These are phyloP conservation scores for Auricularia sp. DNA, from an alignment of 768 basidiomycete genomes.

Conservation along the genomic window DNA sequence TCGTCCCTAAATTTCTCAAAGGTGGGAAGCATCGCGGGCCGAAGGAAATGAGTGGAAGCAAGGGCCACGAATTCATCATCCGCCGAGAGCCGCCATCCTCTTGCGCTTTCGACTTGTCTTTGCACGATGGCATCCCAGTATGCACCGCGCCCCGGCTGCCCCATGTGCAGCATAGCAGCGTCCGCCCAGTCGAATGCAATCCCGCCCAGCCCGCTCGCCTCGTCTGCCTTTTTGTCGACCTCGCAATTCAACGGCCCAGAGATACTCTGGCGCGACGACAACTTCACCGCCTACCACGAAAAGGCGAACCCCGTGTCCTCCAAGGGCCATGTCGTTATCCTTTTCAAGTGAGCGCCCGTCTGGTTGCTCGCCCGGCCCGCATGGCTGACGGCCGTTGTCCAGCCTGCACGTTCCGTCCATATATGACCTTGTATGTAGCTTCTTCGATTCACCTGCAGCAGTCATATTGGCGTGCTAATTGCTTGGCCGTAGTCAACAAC, in stretches of 20 bases:
- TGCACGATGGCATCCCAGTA: neutral
- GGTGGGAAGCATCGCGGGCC: conserved; percentile 12
- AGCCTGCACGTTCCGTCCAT: conserved; percentile 73
- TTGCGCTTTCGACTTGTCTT: neutral
- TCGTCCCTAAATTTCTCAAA: conserved; percentile 61
- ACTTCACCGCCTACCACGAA: conserved; percentile 67
- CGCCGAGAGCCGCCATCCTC: neutral
- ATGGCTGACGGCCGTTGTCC: neutral
- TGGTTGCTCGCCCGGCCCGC: neutral
- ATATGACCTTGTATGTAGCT: conserved; percentile 51
- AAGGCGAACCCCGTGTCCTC: conserved; percentile 60
- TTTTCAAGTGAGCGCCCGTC: conserved; percentile 51
- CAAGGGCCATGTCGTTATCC: conserved; percentile 59
- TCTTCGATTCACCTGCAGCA: neutral
- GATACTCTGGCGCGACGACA: conserved; percentile 65
- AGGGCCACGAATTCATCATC: neutral
- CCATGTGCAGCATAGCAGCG: conserved; percentile 65
- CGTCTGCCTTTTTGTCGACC: neutral
- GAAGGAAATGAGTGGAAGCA: neutral
- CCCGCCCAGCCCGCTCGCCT: conserved; percentile 34
- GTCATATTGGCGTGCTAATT: neutral
- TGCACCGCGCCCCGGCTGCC: conserved; percentile 56
- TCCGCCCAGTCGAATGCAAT: conserved; percentile 39
- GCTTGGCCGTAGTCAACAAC: conserved; percentile 45
- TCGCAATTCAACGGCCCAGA: conserved; percentile 40